phyloP scores from a whole-genome alignment of 495 filamentous ascomycete genomes.

The Penicillium salamii region DNA sequence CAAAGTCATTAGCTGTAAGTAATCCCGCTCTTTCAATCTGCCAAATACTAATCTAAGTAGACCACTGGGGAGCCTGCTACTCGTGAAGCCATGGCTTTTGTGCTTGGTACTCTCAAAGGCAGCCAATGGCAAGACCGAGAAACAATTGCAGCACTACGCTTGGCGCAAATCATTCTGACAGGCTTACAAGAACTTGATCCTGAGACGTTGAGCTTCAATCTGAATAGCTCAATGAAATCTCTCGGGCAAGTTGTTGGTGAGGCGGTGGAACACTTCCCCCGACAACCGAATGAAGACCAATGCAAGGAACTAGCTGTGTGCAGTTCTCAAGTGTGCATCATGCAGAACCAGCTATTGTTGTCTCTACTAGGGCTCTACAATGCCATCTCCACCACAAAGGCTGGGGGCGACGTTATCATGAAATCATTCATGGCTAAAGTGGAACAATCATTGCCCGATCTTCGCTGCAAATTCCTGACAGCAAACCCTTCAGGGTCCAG shows the following conservation, averaged over 20 bases:
- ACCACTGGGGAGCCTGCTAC: constrained; percentile 22
- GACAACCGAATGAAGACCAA: constrained; percentile 5
- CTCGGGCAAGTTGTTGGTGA: constrained; percentile 18
- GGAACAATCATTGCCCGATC: constrained; percentile 5
- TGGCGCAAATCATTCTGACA: constrained; percentile 24
- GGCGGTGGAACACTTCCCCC: constrained; percentile 24
- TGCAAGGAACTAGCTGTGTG: constrained; percentile 26
- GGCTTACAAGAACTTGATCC: constrained; percentile 19
- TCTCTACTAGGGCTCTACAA: constrained; percentile 30
- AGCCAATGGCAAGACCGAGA: background rate
- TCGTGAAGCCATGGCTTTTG: constrained; percentile 22
- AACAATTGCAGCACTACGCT: constrained; percentile 16
- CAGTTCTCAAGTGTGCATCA: constrained; percentile 10
- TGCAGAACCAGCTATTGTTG: constrained; percentile 31
- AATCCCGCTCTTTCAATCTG: too few species aligned
- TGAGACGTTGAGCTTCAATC: constrained; percentile 1
- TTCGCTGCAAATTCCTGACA: constrained; percentile 19
- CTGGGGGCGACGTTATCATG: constrained; percentile 10
- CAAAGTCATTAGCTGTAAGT: constrained; percentile 27
- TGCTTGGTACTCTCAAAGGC: constrained; percentile 19
- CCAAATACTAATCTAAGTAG: constrained; percentile 8
- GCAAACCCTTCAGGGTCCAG: constrained; percentile 12
- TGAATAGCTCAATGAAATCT: constrained; percentile 8
- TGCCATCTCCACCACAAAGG: constrained; percentile 14
- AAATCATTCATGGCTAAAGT: constrained; percentile 16